Base-by-base conservation (phyloP, 2,329 filamentous ascomycete genomes). In the Xylaria sp. region DNA sequence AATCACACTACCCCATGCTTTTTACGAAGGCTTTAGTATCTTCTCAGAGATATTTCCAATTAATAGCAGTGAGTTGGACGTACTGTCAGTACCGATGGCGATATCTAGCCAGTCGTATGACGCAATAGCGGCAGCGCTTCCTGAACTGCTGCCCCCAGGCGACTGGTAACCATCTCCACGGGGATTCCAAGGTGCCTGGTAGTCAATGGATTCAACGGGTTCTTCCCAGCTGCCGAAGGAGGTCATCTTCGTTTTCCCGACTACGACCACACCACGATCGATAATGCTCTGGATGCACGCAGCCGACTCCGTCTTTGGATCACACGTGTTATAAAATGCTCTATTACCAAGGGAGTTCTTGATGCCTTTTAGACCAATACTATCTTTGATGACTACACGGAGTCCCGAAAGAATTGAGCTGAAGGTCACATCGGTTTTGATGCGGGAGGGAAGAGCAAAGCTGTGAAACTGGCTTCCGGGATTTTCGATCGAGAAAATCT, bases 31-130 rank as follows among this genome's bases (percentile, higher is more conserved):
- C 19, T 7, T 50, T 27, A 50, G 47, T 14, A 50, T 8, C 12
- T 27, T 27, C 39, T 42, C 7, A 36, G 34, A 36, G 11, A 36
- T 8, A 36, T 36, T 50, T 11, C 27, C 21, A 3, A 8, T 19
- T 27, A 27, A 17, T 17, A 14, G 14, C 39, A 42, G 11, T 42
- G 9, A 4, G 19, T 50, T 24, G 7, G n/a, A 50, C 47, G 9
- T 50, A 50, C 47, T 50, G 9, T 27, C 47, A 19, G 47, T 50
- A 27, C 47, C 47, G 21, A 50, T 50, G 11, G 47, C 47, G 12
- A 50, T 50, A n/a, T 50, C 47, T 9, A 50, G 47, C 47, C 47
- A 50, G 19, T 50, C 47, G 47, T 50, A 50, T 6, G 47, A 50
- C 21, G 47, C 47, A 7, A 50, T 50, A 24, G 47, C 47, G 19